Conservation (phyloP, 805 yeast genomes). For the Yarrowia sp. region DNA sequence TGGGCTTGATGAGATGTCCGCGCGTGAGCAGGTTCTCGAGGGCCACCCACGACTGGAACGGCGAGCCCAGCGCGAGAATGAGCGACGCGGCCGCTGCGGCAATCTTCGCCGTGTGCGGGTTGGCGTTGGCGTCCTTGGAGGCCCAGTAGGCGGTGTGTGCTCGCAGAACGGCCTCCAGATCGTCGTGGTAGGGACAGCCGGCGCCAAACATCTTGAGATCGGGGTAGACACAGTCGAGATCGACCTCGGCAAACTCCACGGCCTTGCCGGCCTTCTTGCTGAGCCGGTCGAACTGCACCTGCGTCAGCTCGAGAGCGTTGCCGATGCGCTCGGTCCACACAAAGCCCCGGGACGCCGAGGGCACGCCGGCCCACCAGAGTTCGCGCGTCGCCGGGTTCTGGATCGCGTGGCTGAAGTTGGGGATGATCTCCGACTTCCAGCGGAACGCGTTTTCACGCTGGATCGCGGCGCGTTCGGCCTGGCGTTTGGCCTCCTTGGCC, state of each 20-base stretch:
- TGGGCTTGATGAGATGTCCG: slow-evolving; percentile 39
- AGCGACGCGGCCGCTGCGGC: slow-evolving; percentile 45
- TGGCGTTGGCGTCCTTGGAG: slow-evolving; percentile 31
- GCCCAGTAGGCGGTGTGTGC: slow-evolving; percentile 38
- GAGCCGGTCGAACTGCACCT: slow-evolving; percentile 46
- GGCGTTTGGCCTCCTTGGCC: slow-evolving; percentile 18
- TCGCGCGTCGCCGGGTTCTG: slow-evolving; percentile 47
- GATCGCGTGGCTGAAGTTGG: slow-evolving; percentile 41
- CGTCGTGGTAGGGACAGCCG: slow-evolving; percentile 39
- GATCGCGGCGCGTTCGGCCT: slow-evolving; percentile 32
- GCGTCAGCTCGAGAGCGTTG: slow-evolving; percentile 49
- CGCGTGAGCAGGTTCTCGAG: slow-evolving; percentile 43
- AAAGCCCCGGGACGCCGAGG: slow-evolving; percentile 45
- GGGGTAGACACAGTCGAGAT: slow-evolving; percentile 45
- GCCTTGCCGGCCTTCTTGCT: slow-evolving; percentile 35
- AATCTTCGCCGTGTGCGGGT: slow-evolving; percentile 42
- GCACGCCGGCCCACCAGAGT: slow-evolving; percentile 62
- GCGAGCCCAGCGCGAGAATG: slow-evolving; percentile 41
- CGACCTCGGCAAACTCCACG: slow-evolving; percentile 34
- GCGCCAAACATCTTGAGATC: slow-evolving; percentile 42
- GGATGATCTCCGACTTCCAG: slow-evolving; percentile 46
- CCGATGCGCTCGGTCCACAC: slow-evolving; percentile 55
- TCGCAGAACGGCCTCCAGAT: slow-evolving; percentile 40
- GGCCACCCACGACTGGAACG: slow-evolving; percentile 43
- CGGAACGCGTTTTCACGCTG: slow-evolving; percentile 35